A percentile compares a stretch with the other conserved stretches of the same genome.
phyloP scores from a whole-genome alignment of 2,329 filamentous ascomycete genomes.

The Colletotrichum paranaense region DNA sequence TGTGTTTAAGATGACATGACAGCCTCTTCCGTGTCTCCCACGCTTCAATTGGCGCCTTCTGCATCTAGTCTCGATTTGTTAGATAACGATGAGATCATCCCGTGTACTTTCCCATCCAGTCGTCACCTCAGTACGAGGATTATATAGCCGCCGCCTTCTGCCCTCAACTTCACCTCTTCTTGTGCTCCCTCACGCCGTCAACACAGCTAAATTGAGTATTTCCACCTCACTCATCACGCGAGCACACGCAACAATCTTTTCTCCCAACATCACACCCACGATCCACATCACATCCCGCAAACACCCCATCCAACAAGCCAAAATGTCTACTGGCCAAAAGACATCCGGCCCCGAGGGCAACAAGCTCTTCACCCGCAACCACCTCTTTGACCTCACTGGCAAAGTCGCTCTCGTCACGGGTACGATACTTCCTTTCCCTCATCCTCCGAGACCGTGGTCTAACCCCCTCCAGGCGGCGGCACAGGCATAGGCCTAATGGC shows the following conservation, averaged over 20 bases:
- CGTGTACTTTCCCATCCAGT: neutral
- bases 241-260: neutral
- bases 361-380: conserved; percentile 47
- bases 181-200: neutral
- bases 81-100: conserved; percentile 30
- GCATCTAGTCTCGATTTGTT: neutral
- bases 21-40: neutral
- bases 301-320: neutral
- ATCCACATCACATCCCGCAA: neutral
- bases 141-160: conserved; percentile 12
- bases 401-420: conserved; percentile 59
- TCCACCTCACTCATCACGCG: neutral
- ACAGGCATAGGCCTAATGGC: conserved; percentile 78
- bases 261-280: neutral
- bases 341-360: conserved; percentile 39
- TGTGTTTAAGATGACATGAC: neutral
- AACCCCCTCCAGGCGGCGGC: conserved; percentile 54
- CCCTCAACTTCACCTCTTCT: neutral
- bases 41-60: neutral
- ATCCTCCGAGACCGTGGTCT: neutral
- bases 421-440: conserved; percentile 32
- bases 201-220: neutral
- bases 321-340: conserved; percentile 33
- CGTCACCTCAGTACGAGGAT: neutral
- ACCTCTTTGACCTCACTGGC: conserved; percentile 55